Base-by-base conservation (phyloP, 2,329 filamentous ascomycete genomes). In the Phoma sp. region DNA sequence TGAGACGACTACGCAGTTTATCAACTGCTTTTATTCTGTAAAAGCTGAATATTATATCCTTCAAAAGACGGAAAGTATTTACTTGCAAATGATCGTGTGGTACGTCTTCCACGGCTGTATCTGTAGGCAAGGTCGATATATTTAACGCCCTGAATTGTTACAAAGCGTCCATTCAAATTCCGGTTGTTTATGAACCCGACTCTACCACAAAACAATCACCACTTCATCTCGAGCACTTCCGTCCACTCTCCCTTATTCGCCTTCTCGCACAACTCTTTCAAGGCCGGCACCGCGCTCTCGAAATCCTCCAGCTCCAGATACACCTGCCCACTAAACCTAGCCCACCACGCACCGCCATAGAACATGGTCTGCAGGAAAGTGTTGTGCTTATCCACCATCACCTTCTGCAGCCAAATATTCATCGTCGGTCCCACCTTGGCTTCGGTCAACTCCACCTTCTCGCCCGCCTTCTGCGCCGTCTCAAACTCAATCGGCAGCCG, bases 291-390 rank as follows among this genome's bases (percentile, higher is more conserved):
- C 4, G 83, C 82, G 83, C 84, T 90, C 69, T 88, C 84, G 68
- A 95, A 96, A 73, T 97, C 92, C 10, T 80, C 80, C 60, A 88
- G 71, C 24, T 91, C 90, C n/a, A 97, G 75, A 70, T 95, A 98
- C 0, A 95, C 83, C 79, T 96, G 92, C 11, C 85, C 90, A 69
- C 89, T 92, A 42, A 96, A 67, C 43, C 93, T 79, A 0, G 82
- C 79, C 89, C 89, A 96, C 70, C 87, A 83, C 47, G 80, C 80
- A 0, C 82, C 82, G 0, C 76, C 80, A 61, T 92, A 86, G 7
- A 81, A 73, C 52, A 86, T 85, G 2, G 89, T 68, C 1, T 87
- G 80, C 46, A 95, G 75, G 66, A 91, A 93, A 0, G 91, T 95
- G 49, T 87, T 81, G 82, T 87, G 93, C 23, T 83, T 74, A 13